Evolutionary conservation across 2,329 filamentous ascomycete genomes (phyloP).

Genomic region (Colletotrichum tamarilloi): DNA sequence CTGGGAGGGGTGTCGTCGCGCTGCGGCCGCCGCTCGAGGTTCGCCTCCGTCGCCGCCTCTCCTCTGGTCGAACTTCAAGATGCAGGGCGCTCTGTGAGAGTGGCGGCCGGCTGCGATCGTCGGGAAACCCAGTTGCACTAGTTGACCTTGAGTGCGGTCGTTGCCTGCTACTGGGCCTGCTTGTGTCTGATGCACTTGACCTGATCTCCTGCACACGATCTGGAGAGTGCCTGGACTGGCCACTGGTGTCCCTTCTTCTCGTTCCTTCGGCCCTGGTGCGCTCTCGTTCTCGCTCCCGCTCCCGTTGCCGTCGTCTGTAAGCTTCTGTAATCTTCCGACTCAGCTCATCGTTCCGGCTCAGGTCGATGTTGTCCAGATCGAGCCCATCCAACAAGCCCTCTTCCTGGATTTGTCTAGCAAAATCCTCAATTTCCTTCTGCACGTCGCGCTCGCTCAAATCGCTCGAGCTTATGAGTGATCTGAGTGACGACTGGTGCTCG

Average conservation of each 20-base stretch:
- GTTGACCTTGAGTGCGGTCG: constrained; percentile 58
- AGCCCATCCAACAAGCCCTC: constrained; percentile 90
- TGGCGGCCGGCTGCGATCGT: constrained; percentile 65
- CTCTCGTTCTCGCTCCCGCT: constrained; percentile 73
- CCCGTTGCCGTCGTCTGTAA: constrained; percentile 80
- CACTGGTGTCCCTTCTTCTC: constrained; percentile 56
- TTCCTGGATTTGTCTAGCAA: constrained; percentile 87
- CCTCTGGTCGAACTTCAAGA: constrained; percentile 62
- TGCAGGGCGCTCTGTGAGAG: constrained; percentile 56
- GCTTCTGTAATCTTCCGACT: constrained; percentile 92
- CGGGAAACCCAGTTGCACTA: constrained; percentile 54
- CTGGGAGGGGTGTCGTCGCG: constrained; percentile 59
- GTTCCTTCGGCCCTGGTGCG: constrained; percentile 23
- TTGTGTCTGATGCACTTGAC: constrained; percentile 38
- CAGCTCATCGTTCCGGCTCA: constrained; percentile 87
- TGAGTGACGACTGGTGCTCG: constrained; percentile 89
- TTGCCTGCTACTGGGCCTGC: constrained; percentile 39
- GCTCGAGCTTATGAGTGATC: constrained; percentile 84
- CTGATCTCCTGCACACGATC: constrained; percentile 32
- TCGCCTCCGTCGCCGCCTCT: constrained; percentile 57
- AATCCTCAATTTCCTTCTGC: constrained; percentile 89
- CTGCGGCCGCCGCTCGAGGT: constrained; percentile 67
- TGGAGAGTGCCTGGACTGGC: constrained; percentile 48
- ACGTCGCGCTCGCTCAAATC: constrained; percentile 82
- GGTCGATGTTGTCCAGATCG: constrained; percentile 87